Conservation (phyloP, 305 asterid species). For the Withania somnifera region DNA sequence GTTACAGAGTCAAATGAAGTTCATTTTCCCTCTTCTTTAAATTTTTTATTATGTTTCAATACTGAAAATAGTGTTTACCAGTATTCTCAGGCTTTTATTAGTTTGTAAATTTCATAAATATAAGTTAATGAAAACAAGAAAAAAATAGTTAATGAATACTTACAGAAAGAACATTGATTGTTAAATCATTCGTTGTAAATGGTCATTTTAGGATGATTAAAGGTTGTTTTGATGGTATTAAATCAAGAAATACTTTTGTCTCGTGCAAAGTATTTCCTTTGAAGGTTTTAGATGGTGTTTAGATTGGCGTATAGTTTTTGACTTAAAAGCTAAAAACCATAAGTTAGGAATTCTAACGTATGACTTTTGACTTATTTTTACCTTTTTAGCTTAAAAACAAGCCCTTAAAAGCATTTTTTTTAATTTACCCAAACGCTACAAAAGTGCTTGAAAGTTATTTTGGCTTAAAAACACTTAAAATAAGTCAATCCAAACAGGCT, state of each 20-base stretch:
- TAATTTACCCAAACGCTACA: too few species aligned
- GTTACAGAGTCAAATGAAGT: neutral
- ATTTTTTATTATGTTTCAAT: neutral
- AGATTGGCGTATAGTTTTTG: too few species aligned
- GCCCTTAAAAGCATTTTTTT: too few species aligned
- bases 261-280: neutral
- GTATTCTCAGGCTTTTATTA: neutral
- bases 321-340: too few species aligned
- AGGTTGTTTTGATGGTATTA: neutral
- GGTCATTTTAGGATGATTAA: neutral
- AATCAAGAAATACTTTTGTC: neutral
- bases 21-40: neutral
- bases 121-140: neutral
- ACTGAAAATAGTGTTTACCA: neutral
- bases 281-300: too few species aligned
- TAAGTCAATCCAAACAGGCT: too few species aligned
- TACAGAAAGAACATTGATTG: neutral
- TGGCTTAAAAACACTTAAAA: too few species aligned
- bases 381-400: too few species aligned
- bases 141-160: neutral
- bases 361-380: too few species aligned
- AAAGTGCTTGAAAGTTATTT: too few species aligned
- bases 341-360: too few species aligned
- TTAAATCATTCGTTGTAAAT: neutral
- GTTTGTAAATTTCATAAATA: neutral